Conservation (phyloP, 192 early-diverging fungal genomes). For the Linnemannia hyalina region DNA sequence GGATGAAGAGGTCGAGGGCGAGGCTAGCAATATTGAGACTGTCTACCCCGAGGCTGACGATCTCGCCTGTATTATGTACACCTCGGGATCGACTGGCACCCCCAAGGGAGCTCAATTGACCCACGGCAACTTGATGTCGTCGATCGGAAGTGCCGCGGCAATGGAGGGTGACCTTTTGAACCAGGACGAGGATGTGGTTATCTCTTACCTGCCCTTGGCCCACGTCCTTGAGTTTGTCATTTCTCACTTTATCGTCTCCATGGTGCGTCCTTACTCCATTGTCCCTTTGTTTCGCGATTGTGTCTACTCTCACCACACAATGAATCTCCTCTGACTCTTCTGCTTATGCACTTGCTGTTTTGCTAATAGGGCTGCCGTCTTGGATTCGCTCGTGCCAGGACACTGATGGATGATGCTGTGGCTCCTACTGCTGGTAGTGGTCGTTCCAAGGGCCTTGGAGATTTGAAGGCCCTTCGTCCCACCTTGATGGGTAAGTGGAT, state of each 20-base stretch:
- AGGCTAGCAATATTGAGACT: slow-evolving; percentile 15
- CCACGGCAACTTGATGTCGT: slow-evolving; percentile 76
- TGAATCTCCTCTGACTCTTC: not conserved
- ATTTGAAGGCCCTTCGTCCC: slow-evolving; percentile 77
- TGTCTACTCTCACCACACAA: too few relatives aligned
- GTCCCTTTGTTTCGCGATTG: not conserved
- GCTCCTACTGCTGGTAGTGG: slow-evolving; percentile 39
- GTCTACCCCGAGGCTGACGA: slow-evolving; percentile 50
- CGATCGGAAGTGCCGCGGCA: slow-evolving; percentile 56
- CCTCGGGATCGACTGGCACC: slow-evolving; percentile 78
- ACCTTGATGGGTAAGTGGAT: slow-evolving; percentile 67
- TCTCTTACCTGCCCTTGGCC: slow-evolving; percentile 76
- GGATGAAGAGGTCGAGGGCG: not conserved
- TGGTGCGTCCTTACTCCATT: slow-evolving; percentile 33
- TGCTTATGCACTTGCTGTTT: not conserved
- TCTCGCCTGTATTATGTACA: slow-evolving; percentile 80
- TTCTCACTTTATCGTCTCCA: slow-evolving; percentile 61
- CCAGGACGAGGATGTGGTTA: slow-evolving; percentile 51
- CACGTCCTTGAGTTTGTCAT: slow-evolving; percentile 79
- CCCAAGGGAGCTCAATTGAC: slow-evolving; percentile 82
- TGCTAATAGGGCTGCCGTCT: slow-evolving; percentile 59
- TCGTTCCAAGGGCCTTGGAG: slow-evolving; percentile 73
- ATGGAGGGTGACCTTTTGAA: slow-evolving; percentile 40
- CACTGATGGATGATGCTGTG: slow-evolving; percentile 75
- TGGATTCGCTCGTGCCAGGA: slow-evolving; percentile 76